Evolutionary conservation across 176 grass and related monocot species (phyloP).

Genomic region (Sorghum bicolor): DNA sequence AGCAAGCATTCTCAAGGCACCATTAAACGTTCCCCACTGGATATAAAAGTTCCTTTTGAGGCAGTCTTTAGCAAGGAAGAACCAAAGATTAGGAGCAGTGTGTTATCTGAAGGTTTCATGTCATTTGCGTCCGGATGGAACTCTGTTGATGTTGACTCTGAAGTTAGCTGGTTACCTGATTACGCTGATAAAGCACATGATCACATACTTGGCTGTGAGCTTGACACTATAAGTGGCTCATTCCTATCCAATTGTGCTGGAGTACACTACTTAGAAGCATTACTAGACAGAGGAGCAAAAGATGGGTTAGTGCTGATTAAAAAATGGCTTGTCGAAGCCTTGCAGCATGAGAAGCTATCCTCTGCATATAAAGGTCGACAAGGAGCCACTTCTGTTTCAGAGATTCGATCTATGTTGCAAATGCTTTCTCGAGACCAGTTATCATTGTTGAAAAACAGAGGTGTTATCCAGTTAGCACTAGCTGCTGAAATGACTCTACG

Average conservation of each 20-base stretch:
- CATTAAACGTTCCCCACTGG: conserved; percentile 57
- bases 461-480: conserved; percentile 72
- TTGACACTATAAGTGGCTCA: conserved; percentile 53
- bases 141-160: conserved; percentile 44
- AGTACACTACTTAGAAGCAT: conserved; percentile 64
- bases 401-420: conserved; percentile 67
- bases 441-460: conserved; percentile 69
- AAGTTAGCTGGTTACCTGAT: conserved; percentile 47
- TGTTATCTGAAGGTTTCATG: conserved; percentile 62
- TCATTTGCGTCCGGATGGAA: conserved; percentile 87
- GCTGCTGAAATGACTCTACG: conserved; percentile 65
- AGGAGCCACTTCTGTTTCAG: conserved; percentile 52
- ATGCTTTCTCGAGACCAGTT: conserved; percentile 58
- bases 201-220: conserved; percentile 28
- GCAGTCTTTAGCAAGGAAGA: conserved; percentile 56
- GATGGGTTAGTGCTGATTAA: conserved; percentile 77
- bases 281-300: conserved; percentile 80
- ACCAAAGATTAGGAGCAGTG: conserved; percentile 31
- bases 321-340: conserved; percentile 93
- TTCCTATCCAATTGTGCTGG: conserved; percentile 74
- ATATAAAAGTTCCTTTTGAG: conserved; percentile 78
- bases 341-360: conserved; percentile 62
- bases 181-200: conserved; percentile 33
- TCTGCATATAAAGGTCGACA: conserved; percentile 56
- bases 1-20: conserved; percentile 37